Evolutionary conservation across 2,329 filamentous ascomycete genomes (phyloP).

Genomic region (Cryphonectria radicalis): DNA sequence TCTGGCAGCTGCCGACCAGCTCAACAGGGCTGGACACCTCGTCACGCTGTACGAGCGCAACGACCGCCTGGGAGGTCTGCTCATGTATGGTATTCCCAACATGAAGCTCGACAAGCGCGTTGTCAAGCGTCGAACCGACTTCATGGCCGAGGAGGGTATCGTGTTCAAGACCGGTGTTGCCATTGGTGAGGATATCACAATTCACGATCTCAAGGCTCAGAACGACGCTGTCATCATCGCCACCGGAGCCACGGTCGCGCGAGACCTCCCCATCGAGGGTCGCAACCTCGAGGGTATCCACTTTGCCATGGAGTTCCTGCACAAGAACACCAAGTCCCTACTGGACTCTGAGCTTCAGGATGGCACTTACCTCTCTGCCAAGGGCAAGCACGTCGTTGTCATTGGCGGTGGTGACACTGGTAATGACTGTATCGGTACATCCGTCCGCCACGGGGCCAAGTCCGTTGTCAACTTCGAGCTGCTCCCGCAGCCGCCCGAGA

Average conservation of each 20-base stretch:
- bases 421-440: slow-evolving; percentile 97
- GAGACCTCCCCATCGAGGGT: slow-evolving; percentile 88
- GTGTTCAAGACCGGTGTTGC: slow-evolving; percentile 77
- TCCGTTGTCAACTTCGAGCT: slow-evolving; percentile 97
- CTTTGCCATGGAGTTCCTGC: slow-evolving; percentile 96
- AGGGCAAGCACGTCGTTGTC: slow-evolving; percentile 93
- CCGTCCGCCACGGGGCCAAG: slow-evolving; percentile 92
- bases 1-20: slow-evolving; percentile 87
- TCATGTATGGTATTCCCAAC: slow-evolving; percentile 99
- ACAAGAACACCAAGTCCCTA: slow-evolving; percentile 96
- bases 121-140: slow-evolving; percentile 92
- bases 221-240: slow-evolving; percentile 88
- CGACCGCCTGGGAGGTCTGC: slow-evolving; percentile 85
- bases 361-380: slow-evolving; percentile 87
- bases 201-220: slow-evolving; percentile 72
- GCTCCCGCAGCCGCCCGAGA: slow-evolving; percentile 85
- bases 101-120: slow-evolving; percentile 99
- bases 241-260: slow-evolving; percentile 89
- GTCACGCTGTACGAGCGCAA: slow-evolving; percentile 93
- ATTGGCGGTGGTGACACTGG: slow-evolving; percentile 98
- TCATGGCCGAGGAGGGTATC: slow-evolving; percentile 89
- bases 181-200: slow-evolving; percentile 75
- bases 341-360: slow-evolving; percentile 89
- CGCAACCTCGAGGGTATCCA: slow-evolving; percentile 89
- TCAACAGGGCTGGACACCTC: slow-evolving; percentile 87